Percentiles rank a stretch among this genome's conserved stretches.
Conservation (phyloP, 129 eudicot genomes). For the Centaurea solstitialis region DNA sequence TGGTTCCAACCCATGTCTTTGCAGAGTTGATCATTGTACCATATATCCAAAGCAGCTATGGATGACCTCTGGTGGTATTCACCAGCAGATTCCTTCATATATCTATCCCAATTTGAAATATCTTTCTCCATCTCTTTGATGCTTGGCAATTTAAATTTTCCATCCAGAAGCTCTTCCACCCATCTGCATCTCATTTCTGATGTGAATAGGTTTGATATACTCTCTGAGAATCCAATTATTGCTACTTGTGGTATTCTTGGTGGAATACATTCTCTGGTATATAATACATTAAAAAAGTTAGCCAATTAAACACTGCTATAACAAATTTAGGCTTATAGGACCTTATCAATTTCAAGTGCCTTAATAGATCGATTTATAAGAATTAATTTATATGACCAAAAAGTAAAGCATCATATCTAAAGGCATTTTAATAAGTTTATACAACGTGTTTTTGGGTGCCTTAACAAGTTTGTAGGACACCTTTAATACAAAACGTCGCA, state of each 20-base stretch:
- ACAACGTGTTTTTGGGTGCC: no score
- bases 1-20: constrained; percentile 68
- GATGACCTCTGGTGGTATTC: constrained; percentile 48
- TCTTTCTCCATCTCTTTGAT: constrained; percentile 72
- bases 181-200: constrained; percentile 74
- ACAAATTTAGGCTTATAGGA: no score
- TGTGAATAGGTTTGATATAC: constrained; percentile 58
- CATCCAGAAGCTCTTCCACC: constrained; percentile 58
- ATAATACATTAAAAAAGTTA: background rate
- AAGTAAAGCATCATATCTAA: no score
- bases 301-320: background rate
- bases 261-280: constrained; percentile 74
- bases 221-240: constrained; percentile 64
- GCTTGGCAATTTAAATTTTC: constrained; percentile 52
- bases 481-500: no score
- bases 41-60: constrained; percentile 51
- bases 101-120: constrained; percentile 49
- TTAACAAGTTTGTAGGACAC: no score
- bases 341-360: no score
- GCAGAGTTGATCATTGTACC: constrained; percentile 73
- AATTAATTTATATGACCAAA: no score
- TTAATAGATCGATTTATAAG: no score
- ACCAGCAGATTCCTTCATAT: constrained; percentile 55
- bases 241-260: constrained; percentile 78
- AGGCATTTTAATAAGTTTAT: no score